Evolutionary conservation across 2,329 filamentous ascomycete species (phyloP).

Genomic region (Fusarium musae): DNA sequence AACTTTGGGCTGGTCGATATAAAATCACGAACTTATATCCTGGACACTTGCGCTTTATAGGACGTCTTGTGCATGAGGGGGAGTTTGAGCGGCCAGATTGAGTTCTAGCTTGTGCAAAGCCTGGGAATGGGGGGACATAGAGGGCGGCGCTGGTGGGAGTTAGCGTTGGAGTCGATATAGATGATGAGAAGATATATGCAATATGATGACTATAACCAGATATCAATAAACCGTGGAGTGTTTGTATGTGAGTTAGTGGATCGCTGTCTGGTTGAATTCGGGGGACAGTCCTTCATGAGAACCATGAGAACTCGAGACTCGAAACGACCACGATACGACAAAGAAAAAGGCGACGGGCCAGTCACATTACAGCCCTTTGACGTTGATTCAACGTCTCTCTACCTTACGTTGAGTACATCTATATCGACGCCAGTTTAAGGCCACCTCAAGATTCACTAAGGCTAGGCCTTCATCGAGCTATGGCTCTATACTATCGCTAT

Average conservation of each 20-base stretch:
- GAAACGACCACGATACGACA: neutral
- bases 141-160: neutral
- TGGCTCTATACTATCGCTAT: neutral
- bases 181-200: slow-evolving; percentile 4
- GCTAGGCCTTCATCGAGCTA: no score
- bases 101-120: neutral
- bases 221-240: neutral
- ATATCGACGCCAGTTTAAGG: neutral
- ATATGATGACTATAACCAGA: slow-evolving; percentile 3
- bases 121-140: neutral
- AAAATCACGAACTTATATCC: slow-evolving; percentile 30
- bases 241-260: neutral
- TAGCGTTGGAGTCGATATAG: slow-evolving; percentile 22
- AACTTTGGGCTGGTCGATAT: slow-evolving; percentile 35
- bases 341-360: neutral
- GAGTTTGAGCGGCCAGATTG: neutral
- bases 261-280: neutral
- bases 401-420: neutral
- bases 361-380: neutral
- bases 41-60: slow-evolving; percentile 2
- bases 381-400: neutral
- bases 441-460: neutral
- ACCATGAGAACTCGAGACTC: neutral
- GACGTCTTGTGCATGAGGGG: neutral
- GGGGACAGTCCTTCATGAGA: neutral